Evolutionary conservation across 202 grass and related monocot genomes (phyloP), one percentile per base, ranked within the genome.

Genomic region (Hordeum pubiflorum): DNA sequence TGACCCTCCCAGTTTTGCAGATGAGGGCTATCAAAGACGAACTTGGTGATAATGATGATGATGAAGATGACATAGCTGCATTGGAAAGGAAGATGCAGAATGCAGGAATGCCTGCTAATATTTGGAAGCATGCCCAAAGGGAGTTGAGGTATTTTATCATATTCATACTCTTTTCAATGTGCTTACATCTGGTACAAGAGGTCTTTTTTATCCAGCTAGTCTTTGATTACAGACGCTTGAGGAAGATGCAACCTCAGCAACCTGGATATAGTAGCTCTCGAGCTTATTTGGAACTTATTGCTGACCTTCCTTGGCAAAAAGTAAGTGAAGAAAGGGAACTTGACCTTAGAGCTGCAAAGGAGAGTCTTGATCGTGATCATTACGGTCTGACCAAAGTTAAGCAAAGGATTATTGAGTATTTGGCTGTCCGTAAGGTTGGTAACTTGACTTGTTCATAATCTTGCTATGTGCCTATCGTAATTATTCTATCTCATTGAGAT

Each of bases 51-150:
- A 99, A 93, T 3, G 87, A 99, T 73, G 96, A 99, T 41, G 92
- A 93, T 84, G 96, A 99, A 81, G 96, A 99, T 88, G 96, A 99
- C 36, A 84, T 99, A 62, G 96, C 75, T 80, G 83, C 96, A 69
- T 77, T 99, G 89, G 96, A 99, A 79, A 94, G 96, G 77, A 99
- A 99, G 86, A 99, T 99, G 92, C 90, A 96, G 84, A 99, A 81
- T 59, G 86, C 96, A 73, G 92, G 96, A 79, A 99, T 96, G 96
- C 96, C 96, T 79, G 81, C 90, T 87, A 99, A 91, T 81, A 90
- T 96, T 71, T 99, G 96, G 92, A 99, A 99, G 86, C 96, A 96
- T 39, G 92, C 96, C 78, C 96, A 99, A 85, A 87, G 92, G 86
- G 96, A 99, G 62, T 77, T 99, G 68, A 91, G 92, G 96, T 99